Evolutionary conservation across 768 basidiomycete species (phyloP).

Genomic region (Boletus pseudopeckii): DNA sequence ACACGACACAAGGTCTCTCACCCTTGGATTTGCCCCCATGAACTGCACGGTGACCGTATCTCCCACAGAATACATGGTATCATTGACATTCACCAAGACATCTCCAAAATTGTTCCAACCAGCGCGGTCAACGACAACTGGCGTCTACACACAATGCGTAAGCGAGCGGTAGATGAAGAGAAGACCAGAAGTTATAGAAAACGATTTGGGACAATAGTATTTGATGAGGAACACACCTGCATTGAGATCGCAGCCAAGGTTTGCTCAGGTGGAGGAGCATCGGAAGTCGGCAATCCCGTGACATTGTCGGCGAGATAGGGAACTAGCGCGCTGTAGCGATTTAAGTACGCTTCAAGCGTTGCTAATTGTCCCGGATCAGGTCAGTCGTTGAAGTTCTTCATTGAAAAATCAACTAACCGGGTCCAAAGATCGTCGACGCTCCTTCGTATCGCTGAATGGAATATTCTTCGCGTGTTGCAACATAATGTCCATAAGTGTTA

Average conservation of each 20-base stretch:
- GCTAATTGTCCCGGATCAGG: conserved; percentile 33
- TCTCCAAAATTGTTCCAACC: conserved; percentile 60
- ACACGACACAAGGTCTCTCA: conserved; percentile 30
- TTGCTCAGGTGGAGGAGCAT: conserved; percentile 62
- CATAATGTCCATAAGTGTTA: conserved; percentile 75
- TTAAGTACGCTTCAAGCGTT: conserved; percentile 77
- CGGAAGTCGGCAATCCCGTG: conserved; percentile 51
- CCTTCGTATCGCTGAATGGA: conserved; percentile 76
- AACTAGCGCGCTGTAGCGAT: conserved; percentile 68
- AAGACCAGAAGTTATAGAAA: background rate
- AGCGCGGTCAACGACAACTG: conserved; percentile 58
- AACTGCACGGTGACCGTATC: conserved; percentile 61
- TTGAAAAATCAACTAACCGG: conserved; percentile 43
- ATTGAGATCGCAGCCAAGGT: conserved; percentile 65
- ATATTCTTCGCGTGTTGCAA: conserved; percentile 73
- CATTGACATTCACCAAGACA: conserved; percentile 52
- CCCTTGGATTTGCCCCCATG: conserved; percentile 76
- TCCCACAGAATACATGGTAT: conserved; percentile 49
- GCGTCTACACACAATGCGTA: conserved; percentile 37
- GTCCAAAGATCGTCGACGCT: conserved; percentile 75
- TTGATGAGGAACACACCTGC: conserved; percentile 38
- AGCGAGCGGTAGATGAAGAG: background rate
- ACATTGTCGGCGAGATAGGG: conserved; percentile 53
- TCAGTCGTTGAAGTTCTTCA: background rate
- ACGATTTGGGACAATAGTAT: too few species aligned